Evolutionary conservation across 768 basidiomycete species (phyloP).

Genomic region (Psilocybe azurescens): DNA sequence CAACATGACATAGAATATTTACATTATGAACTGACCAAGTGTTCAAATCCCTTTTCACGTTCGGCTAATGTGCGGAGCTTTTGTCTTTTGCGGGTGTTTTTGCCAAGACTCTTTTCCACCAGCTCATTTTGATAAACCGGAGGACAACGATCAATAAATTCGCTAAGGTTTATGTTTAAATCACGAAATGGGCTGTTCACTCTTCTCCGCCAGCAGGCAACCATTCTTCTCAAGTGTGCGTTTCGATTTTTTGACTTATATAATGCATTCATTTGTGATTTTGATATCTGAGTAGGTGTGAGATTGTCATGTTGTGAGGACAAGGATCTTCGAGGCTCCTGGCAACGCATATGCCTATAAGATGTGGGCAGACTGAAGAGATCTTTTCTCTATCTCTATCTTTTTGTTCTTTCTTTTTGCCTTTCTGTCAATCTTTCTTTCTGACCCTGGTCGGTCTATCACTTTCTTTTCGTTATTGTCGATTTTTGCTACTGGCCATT

Average conservation of each 20-base stretch:
- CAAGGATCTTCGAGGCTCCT: not conserved
- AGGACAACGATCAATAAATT: constrained; percentile 5
- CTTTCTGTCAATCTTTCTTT: not conserved
- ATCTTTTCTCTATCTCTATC: constrained; percentile 1
- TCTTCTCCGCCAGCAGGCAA: not conserved
- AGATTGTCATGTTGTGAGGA: not conserved
- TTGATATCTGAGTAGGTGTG: too few species aligned
- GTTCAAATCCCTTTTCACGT: not conserved
- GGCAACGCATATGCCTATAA: not conserved
- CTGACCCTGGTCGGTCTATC: constrained; percentile 22
- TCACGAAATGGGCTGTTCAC: not conserved
- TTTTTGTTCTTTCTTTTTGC: constrained; percentile 7
- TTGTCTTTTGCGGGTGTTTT: not conserved
- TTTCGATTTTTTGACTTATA: not conserved
- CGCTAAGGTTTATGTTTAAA: not conserved
- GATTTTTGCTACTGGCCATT: not conserved
- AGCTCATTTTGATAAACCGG: not conserved
- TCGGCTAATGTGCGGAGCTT: not conserved
- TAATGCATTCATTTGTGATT: not conserved
- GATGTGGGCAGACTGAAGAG: not conserved
- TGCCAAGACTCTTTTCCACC: constrained; percentile 3
- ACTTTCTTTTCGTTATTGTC: constrained; percentile 7
- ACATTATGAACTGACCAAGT: too few species aligned
- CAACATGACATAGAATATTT: too few species aligned
- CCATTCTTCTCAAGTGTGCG: not conserved